Base-by-base conservation (phyloP, 345 rosid species). In the Moringa oleifera region DNA sequence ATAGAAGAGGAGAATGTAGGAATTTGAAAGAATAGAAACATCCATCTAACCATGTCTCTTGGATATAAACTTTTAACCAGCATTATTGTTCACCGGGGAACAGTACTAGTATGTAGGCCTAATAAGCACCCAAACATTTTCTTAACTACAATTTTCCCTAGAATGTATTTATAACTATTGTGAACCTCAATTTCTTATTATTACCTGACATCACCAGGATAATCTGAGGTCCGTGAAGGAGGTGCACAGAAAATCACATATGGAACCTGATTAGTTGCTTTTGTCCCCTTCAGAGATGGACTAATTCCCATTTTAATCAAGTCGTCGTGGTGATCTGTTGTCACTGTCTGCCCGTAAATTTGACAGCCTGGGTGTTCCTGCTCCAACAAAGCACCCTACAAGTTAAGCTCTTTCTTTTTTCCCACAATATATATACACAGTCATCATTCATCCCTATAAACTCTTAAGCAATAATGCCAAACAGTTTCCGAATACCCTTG, bases 201-300 rank as follows among this genome's bases (percentile, higher is more conserved):
- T 66, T 58, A 88, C 99, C 95, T 80, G 71, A 88, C 74, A 78
- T 94, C 99, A 69, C 73, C 84, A 52, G 95, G 79, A 58, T 94
- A 94, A 57, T 94, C 96, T 0, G 82, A 64, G 62, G 90, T 76
- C 68, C 81, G 81, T 23, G 96, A 86, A 18, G 97, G 97, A 33
- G 99, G 99, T 49, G 99, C 99, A 76, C 99, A 94, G 69, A 88
- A 94, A 52, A 94, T 78, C 23, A 94, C 88, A 68, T 81, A 82
- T 13, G 97, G 89, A 67, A 80, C 88, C 70, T 62, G 79, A 7
- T 68, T 80, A 56, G 58, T 71, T 54, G 67, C 63, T 58, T 70
- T 71, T 23, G 75, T 67, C 73, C 65, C 90, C 65, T 78, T 82
- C 73, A 90, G 59, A 59, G 76, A 76, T 52, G 99, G 99, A 58